Base-by-base conservation (phyloP, 2,329 filamentous ascomycete genomes). In the Penicillium sp. region DNA sequence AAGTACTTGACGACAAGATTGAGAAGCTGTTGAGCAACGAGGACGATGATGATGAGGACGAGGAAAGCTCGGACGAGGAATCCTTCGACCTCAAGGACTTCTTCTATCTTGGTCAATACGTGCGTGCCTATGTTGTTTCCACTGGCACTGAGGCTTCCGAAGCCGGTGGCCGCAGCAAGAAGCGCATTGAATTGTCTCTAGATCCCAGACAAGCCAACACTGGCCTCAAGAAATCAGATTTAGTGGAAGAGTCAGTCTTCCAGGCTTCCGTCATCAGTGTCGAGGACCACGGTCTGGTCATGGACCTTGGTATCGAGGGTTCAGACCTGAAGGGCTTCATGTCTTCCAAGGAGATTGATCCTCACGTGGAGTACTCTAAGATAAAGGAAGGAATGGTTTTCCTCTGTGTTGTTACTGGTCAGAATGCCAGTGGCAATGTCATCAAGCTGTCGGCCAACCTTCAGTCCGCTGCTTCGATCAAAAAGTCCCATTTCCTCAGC, bases 271-370 rank as follows among this genome's bases (percentile, higher is more conserved):
- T 99, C 24, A 75, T 82, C 46, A 99, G 93, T 71, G 87, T 95
- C n/a, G 93, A 99, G 72, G 95, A 99, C 64, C 92, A 96, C 66
- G 94, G 94, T 56, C 82, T 94, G 52, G 84, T 97, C 51, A 96
- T 99, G 90, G 90, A 96, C 62, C 75, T 97, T 34, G 90, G 90
- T 16, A 77, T 97, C 6, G 79, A 85, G 33, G 83, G 85, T 48
- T 75, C 80, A 29, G 81, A 83, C 34, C 70, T 92, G 47, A 86
- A 85, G 54, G 94, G 89, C 2, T 99, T 99, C 74, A 80, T 99
- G 66, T 84, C 90, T 5, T 88, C 87, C 56, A 90, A 88, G 66
- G 91, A 96, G 68, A 76, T 96, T 16, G 88, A 89, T 45, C 69
- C 82, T 28, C 79, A 78, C 42, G 77, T 88, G 16, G 76, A 86